A percentile compares a stretch with the other conserved stretches of the same genome.
Evolutionary conservation across 805 yeast species (phyloP).

Genomic region (Candida mattraensis): DNA sequence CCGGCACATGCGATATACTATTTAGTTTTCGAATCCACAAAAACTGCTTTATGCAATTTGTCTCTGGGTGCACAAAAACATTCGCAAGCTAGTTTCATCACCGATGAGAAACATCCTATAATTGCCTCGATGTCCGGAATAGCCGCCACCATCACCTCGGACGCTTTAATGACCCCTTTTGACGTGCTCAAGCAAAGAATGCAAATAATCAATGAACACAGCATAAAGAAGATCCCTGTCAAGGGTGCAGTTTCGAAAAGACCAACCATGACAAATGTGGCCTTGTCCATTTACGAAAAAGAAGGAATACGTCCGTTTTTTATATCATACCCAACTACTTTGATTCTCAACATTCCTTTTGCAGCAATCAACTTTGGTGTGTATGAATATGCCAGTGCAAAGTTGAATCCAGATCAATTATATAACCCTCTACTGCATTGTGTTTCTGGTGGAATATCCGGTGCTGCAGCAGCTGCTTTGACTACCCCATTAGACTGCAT

Average conservation of each 20-base stretch:
- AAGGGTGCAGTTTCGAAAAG: conserved; percentile 3
- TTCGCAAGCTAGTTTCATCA: conserved; percentile 41
- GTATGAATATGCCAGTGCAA: conserved; percentile 78
- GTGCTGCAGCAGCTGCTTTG: conserved; percentile 91
- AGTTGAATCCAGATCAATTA: conserved; percentile 71
- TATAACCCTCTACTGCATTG: conserved; percentile 93
- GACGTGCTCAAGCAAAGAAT: conserved; percentile 94
- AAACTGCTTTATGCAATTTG: conserved; percentile 49
- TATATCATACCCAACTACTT: conserved; percentile 91
- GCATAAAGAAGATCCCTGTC: conserved; percentile 7
- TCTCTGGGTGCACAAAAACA: conserved; percentile 23
- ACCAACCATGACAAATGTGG: conserved; percentile 22
- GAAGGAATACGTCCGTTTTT: conserved; percentile 84
- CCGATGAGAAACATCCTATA: conserved; percentile 71
- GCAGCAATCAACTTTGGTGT: conserved; percentile 93
- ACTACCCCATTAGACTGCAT: conserved; percentile 95
- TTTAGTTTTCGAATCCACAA: conserved; percentile 85
- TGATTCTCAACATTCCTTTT: conserved; percentile 89
- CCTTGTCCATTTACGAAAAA: conserved; percentile 48
- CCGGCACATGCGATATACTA: conserved; percentile 98
- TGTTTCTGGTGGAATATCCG: conserved; percentile 89
- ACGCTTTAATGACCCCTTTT: conserved; percentile 96
- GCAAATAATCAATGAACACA: conserved; percentile 50
- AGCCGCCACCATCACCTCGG: conserved; percentile 88
- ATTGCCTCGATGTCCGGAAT: conserved; percentile 88